Evolutionary conservation across 805 yeast species (phyloP), one percentile per base, ranked within the genome.

Genomic region (Ogataea trehaloabstinens): DNA sequence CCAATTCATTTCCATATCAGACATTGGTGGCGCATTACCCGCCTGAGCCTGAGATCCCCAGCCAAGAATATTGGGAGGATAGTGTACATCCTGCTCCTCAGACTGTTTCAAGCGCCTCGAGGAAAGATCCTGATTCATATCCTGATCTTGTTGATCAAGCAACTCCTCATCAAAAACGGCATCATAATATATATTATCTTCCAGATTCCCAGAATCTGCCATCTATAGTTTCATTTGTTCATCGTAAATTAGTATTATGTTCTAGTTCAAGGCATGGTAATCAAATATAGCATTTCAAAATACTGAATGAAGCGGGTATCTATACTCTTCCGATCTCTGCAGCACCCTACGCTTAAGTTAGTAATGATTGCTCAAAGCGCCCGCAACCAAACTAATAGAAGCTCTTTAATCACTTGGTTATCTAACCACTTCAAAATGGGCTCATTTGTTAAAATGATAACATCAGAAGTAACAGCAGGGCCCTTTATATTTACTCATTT

Each of bases 1-100:
- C 50, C 50, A 46, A 28, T 42, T 46, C n/a, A 44, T 38, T 22
- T 46, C 47, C 27, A 34, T 17, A 16, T 42, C 41, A 4, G 35
- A 17, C n/a, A 10, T 7, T n/a, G 8, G 8, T 11, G 41, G 40
- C 10, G 41, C 33, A 28, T 38, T 43, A 13, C 31, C 35, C 18
- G 27, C 25, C 22, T 31, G 40, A 8, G 40, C 33, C 21, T 34
- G 45, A 15, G 22, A 33, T 15, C 28, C 33, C 31, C 28, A 35
- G 3, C 46, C 46, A 10, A 46, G 32, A 18, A 42, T 21, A 34
- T 42, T 38, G 17, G 33, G 50, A n/a, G 50, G 50, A 20, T 40
- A 40, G 31, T 46, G 42, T n/a, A 31, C 36, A 15, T 24, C 30
- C 8, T 6, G 30, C 6, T n/a, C 19, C 6, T 7, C 19, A 10